Percentiles rank a stretch among this genome's conserved stretches.
These are phyloP conservation scores for Neonectria neomacrospora DNA, from an alignment of 2,329 filamentous ascomycete genomes.

Conservation along the genomic window DNA sequence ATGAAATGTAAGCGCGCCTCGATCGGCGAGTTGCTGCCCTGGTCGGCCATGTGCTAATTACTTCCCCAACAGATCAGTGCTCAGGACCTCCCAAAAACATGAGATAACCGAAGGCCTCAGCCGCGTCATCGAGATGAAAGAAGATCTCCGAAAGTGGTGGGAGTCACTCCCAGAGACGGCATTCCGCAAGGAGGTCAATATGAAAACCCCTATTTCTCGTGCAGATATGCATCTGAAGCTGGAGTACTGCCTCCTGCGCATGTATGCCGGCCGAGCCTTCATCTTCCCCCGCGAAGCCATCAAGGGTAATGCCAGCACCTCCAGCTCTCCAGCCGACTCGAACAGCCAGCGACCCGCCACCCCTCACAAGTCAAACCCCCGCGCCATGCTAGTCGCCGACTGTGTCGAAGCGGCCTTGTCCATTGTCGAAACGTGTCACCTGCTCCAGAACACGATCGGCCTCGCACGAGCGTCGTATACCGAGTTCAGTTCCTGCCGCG, in stretches of 20 bases:
- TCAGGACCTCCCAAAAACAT: slow-evolving; percentile 48
- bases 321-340: slow-evolving; percentile 47
- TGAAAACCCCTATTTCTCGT: slow-evolving; percentile 55
- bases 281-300: slow-evolving; percentile 54
- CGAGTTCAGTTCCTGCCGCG: slow-evolving; percentile 66
- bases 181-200: slow-evolving; percentile 53
- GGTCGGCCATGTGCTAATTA: slow-evolving; percentile 19
- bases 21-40: slow-evolving; percentile 1
- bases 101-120: slow-evolving; percentile 48
- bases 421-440: slow-evolving; percentile 61
- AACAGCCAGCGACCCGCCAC: slow-evolving; percentile 43
- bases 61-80: slow-evolving; percentile 44
- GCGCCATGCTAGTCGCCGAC: slow-evolving; percentile 58
- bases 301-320: slow-evolving; percentile 43
- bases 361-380: slow-evolving; percentile 46
- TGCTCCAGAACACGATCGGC: slow-evolving; percentile 61
- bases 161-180: slow-evolving; percentile 48
- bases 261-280: slow-evolving; percentile 65
- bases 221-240: slow-evolving; percentile 62
- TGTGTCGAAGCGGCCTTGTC: slow-evolving; percentile 64
- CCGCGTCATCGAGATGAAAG: slow-evolving; percentile 50
- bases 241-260: slow-evolving; percentile 63
- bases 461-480: slow-evolving; percentile 66
- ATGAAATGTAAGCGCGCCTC: slow-evolving; percentile 51
- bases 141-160: slow-evolving; percentile 54